phyloP scores from a whole-genome alignment of 768 basidiomycete species.

The Fistulinella prunicolor region DNA sequence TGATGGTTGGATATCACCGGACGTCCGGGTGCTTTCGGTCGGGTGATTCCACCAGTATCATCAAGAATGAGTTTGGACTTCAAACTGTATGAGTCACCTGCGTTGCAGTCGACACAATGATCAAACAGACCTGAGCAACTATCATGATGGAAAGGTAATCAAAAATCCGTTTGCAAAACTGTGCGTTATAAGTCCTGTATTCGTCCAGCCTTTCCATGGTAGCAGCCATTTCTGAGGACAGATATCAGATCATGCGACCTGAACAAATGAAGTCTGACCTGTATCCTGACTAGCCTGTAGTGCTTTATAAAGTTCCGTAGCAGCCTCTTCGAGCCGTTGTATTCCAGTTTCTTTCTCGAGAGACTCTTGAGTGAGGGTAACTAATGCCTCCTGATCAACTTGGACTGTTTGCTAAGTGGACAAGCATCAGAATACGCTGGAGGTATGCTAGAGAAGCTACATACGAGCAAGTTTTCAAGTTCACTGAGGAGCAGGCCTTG shows the following conservation, averaged over 20 bases:
- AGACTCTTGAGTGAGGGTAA: conserved; percentile 84
- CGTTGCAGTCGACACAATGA: not conserved
- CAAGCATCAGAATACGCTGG: not conserved
- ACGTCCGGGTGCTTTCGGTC: conserved; percentile 39
- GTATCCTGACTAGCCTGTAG: conserved; percentile 86
- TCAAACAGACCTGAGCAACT: conserved; percentile 70
- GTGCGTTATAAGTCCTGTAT: conserved; percentile 83
- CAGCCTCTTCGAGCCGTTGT: conserved; percentile 74
- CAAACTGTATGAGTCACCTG: conserved; percentile 8
- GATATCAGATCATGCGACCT: conserved; percentile 4
- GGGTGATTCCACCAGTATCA: conserved; percentile 56
- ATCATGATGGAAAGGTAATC: conserved; percentile 93
- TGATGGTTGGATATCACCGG: conserved; percentile 60
- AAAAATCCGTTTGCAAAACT: conserved; percentile 89
- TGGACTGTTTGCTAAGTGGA: conserved; percentile 81
- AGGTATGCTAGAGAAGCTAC: conserved; percentile 15
- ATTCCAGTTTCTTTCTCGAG: conserved; percentile 78
- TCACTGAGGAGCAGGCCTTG: conserved; percentile 83
- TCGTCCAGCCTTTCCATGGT: conserved; percentile 92
- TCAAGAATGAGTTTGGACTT: conserved; percentile 70
- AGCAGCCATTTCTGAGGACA: conserved; percentile 81
- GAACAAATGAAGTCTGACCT: conserved; percentile 41
- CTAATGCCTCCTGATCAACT: conserved; percentile 74
- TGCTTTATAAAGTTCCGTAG: conserved; percentile 91
- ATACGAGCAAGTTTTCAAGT: conserved; percentile 81